Conservation (phyloP, 352 stramenopile species). For the Aphanomyces stellatus region DNA sequence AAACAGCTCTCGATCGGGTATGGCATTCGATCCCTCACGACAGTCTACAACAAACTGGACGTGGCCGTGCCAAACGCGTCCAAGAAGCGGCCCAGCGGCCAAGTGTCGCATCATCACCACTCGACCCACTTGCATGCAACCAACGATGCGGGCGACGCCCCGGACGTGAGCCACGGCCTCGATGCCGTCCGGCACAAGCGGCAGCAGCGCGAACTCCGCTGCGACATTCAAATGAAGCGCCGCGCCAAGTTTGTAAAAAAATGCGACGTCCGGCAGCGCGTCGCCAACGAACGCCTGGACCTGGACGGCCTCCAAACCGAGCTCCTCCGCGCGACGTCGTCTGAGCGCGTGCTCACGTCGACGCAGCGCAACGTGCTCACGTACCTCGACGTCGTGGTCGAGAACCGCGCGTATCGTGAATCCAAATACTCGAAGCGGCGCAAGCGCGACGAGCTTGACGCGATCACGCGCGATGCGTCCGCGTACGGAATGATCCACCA, state of each 20-base stretch:
- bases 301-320: slow-evolving; percentile 33
- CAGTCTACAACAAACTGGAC: slow-evolving; percentile 27
- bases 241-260: slow-evolving; percentile 1
- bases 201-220: slow-evolving; percentile 21
- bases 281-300: slow-evolving; percentile 24
- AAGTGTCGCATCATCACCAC: slow-evolving; percentile 4
- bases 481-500: slow-evolving; percentile 45
- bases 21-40: slow-evolving; percentile 51
- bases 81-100: not conserved
- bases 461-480: slow-evolving; percentile 44
- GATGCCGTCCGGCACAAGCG: not conserved
- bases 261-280: slow-evolving; percentile 27
- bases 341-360: slow-evolving; percentile 31
- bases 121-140: slow-evolving; percentile 16
- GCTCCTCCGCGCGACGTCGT: slow-evolving; percentile 38
- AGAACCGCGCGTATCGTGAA: slow-evolving; percentile 46
- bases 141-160: slow-evolving; percentile 1
- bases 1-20: slow-evolving; percentile 50
- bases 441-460: slow-evolving; percentile 32
- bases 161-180: slow-evolving; percentile 4
- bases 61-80: not conserved
- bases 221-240: slow-evolving; percentile 12
- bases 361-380: slow-evolving; percentile 42
- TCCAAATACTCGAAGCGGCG: slow-evolving; percentile 43
- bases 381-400: slow-evolving; percentile 57